A percentile compares a stretch with the other conserved stretches of the same genome.
Evolutionary conservation across 2,329 filamentous ascomycete genomes (phyloP).

Genomic region (Paracoccidioides lutzii): DNA sequence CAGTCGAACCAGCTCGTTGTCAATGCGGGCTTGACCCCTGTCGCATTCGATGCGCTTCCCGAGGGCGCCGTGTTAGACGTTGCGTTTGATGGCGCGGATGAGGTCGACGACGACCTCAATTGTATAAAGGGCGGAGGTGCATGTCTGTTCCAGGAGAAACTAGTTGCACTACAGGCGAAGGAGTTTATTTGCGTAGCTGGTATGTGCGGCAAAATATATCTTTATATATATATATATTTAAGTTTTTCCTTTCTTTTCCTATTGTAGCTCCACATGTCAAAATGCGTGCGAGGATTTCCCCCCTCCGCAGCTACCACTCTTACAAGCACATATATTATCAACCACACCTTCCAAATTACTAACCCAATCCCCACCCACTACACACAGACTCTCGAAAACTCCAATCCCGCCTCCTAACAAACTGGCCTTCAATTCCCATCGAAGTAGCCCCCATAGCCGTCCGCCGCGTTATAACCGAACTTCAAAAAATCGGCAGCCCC

Average conservation of each 20-base stretch:
- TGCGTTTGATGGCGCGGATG: slow-evolving; percentile 91
- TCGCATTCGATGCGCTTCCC: slow-evolving; percentile 65
- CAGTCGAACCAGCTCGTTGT: slow-evolving; percentile 82
- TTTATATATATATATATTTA: background rate
- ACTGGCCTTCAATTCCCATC: slow-evolving; percentile 79
- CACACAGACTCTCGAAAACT: slow-evolving; percentile 77
- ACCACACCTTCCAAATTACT: background rate
- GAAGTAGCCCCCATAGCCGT: slow-evolving; percentile 83
- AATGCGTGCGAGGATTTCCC: no score
- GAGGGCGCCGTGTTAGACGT: slow-evolving; percentile 59
- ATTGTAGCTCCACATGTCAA: background rate
- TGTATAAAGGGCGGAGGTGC: slow-evolving; percentile 96
- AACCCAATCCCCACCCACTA: slow-evolving; percentile 1
- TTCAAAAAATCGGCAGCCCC: slow-evolving; percentile 59
- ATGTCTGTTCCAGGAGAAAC: slow-evolving; percentile 96
- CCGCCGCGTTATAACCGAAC: slow-evolving; percentile 58
- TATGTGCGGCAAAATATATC: slow-evolving; percentile 28
- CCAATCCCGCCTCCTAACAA: slow-evolving; percentile 56
- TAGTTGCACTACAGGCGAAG: slow-evolving; percentile 72
- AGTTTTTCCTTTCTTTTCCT: background rate
- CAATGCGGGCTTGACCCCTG: slow-evolving; percentile 59
- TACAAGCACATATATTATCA: background rate
- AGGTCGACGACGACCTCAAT: slow-evolving; percentile 88
- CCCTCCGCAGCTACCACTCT: background rate
- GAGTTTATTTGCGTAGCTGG: slow-evolving; percentile 80